These are phyloP conservation scores for Platanthera zijinensis DNA, from an alignment of 106 monocot species.

Conservation along the genomic window DNA sequence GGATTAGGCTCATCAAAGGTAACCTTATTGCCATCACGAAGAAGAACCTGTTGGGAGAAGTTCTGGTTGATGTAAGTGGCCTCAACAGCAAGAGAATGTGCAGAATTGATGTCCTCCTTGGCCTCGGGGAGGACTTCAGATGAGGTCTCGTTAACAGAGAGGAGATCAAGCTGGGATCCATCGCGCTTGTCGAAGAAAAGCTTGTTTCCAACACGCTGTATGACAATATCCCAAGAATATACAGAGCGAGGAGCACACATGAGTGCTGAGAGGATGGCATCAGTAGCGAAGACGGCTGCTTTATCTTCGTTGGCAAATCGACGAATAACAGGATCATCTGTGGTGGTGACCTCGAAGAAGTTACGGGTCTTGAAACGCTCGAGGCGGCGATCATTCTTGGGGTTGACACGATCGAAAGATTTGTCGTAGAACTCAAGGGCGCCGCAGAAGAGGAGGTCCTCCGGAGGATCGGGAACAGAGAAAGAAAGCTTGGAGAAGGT, in stretches of 20 bases:
- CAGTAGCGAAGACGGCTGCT: conserved; percentile 92
- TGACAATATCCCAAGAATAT: conserved; percentile 83
- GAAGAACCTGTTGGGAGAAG: conserved; percentile 92
- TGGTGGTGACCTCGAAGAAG: conserved; percentile 92
- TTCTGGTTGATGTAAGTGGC: conserved; percentile 96
- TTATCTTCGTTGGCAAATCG: conserved; percentile 82
- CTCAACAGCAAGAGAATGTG: conserved; percentile 72
- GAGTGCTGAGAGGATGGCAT: conserved; percentile 77
- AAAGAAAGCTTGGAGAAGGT: conserved; percentile 91
- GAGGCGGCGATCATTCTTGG: conserved; percentile 76
- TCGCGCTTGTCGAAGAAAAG: conserved; percentile 97
- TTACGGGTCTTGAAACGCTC: conserved; percentile 85
- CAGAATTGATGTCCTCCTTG: conserved; percentile 96
- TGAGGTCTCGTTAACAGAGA: conserved; percentile 79
- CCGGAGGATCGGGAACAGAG: conserved; percentile 71
- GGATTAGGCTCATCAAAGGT: conserved; percentile 87
- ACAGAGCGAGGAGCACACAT: conserved; percentile 91
- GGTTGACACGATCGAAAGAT: conserved; percentile 66
- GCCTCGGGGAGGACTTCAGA: conserved; percentile 77
- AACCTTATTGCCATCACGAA: conserved; percentile 72
- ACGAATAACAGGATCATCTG: conserved; percentile 92
- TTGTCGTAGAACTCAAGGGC: conserved; percentile 81
- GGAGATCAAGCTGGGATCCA: conserved; percentile 86
- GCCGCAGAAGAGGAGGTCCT: conserved; percentile 83
- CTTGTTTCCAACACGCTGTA: conserved; percentile 96